Evolutionary conservation across 441 rosid genomes (phyloP).

Genomic region (Adansonia gregorii): DNA sequence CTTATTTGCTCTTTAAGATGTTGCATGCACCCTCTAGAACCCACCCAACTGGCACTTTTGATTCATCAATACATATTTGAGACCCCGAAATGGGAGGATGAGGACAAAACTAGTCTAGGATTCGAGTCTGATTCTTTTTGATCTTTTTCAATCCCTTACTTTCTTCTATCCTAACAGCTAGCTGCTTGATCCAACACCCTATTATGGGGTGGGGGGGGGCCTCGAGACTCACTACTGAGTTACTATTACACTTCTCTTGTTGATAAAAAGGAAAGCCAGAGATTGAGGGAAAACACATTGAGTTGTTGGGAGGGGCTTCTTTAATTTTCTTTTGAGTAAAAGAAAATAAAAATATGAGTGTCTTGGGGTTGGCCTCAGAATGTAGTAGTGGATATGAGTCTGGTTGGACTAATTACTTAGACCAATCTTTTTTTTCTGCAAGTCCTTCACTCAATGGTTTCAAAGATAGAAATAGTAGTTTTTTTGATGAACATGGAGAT

Average conservation of each 20-base stretch:
- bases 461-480: constrained; percentile 27
- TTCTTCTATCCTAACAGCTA: not conserved
- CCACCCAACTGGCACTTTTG: constrained; percentile 49
- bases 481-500: constrained; percentile 19
- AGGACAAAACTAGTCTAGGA: constrained; percentile 43
- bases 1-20: not conserved
- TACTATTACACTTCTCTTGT: not conserved
- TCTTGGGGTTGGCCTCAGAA: constrained; percentile 39
- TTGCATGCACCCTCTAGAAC: constrained; percentile 36
- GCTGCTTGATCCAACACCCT: constrained; percentile 13
- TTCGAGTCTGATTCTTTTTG: constrained; percentile 37
- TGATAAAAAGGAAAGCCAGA: constrained; percentile 11
- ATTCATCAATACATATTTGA: constrained; percentile 30
- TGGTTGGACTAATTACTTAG: constrained; percentile 93
- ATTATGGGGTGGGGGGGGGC: not conserved
- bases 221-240: not conserved
- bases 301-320: not conserved
- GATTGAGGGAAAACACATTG: not conserved
- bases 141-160: constrained; percentile 6
- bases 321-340: not conserved
- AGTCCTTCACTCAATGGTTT: constrained; percentile 22
- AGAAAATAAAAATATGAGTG: constrained; percentile 39
- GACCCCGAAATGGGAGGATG: constrained; percentile 27
- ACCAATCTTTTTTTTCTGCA: constrained; percentile 60
- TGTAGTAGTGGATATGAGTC: constrained; percentile 86